Evolutionary conservation across 73 alveolate species (phyloP).

Genomic region (Paramecium sonneborni): DNA sequence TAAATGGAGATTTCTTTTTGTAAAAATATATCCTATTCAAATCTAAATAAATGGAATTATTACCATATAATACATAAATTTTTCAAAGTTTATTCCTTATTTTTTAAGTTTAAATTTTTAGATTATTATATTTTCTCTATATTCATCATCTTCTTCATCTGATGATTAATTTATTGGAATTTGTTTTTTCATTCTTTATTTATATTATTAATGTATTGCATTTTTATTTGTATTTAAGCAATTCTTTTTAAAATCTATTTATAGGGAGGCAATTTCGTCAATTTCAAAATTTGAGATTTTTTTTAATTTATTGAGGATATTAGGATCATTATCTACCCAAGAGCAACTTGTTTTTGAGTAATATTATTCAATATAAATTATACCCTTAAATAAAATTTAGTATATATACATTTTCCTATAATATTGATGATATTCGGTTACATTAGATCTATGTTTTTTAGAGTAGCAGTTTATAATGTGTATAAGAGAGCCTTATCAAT

Average conservation of each 20-base stretch:
- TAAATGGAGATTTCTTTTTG: not conserved
- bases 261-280: not conserved
- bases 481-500: not conserved
- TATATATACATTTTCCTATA: not conserved
- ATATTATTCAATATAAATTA: not conserved
- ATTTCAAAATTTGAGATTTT: constrained; percentile 18
- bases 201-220: not conserved
- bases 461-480: not conserved
- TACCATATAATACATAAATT: not conserved
- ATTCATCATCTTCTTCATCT: constrained; percentile 34
- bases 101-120: not conserved
- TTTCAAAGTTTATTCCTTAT: not conserved
- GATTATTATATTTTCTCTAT: not conserved
- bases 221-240: not conserved
- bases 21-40: not conserved
- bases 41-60: not conserved
- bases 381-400: constrained; percentile 1
- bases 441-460: not conserved
- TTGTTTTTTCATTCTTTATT: not conserved
- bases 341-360: not conserved
- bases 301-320: not conserved
- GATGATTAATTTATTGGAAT: constrained; percentile 2
- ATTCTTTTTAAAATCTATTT: not conserved
- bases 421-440: not conserved
- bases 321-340: not conserved